Percentiles rank a stretch among this genome's conserved stretches.
Evolutionary conservation across 495 filamentous ascomycete species (phyloP).

Genomic region (Penicillium malachiteum): DNA sequence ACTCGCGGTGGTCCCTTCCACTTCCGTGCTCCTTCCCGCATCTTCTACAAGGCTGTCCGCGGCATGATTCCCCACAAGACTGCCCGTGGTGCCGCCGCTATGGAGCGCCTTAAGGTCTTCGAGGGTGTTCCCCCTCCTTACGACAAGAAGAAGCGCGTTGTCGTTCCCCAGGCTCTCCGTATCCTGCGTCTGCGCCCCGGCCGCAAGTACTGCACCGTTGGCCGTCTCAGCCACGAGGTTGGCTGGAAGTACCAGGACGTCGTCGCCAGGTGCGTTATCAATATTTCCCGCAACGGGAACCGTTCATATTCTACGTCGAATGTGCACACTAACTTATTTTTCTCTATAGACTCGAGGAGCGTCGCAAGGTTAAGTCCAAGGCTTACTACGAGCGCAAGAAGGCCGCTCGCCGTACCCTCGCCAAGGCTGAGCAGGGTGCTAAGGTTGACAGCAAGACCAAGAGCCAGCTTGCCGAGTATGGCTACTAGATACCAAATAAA

Average conservation of each 20-base stretch:
- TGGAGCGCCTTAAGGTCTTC: conserved; percentile 99
- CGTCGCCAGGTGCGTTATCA: conserved; percentile 78
- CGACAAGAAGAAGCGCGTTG: conserved; percentile 99
- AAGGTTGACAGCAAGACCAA: conserved; percentile 75
- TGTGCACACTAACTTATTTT: conserved; percentile 5
- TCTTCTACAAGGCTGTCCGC: conserved; percentile 99
- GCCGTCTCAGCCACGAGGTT: conserved; percentile 95
- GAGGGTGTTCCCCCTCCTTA: conserved; percentile 99
- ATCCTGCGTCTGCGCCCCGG: conserved; percentile 94
- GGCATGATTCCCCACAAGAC: conserved; percentile 99
- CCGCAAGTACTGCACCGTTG: conserved; percentile 99
- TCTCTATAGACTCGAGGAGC: conserved; percentile 84
- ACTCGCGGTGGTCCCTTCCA: conserved; percentile 99
- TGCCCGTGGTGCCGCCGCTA: conserved; percentile 88
- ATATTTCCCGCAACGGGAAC: neutral
- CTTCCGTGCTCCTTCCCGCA: conserved; percentile 96
- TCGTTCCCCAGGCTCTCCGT: conserved; percentile 96
- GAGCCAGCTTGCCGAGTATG: conserved; percentile 67
- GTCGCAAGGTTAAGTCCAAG: conserved; percentile 96
- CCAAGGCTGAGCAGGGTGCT: conserved; percentile 87
- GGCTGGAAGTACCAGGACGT: conserved; percentile 99
- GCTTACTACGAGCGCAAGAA: conserved; percentile 99
- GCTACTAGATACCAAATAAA: conserved; percentile 62
- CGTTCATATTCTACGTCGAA: neutral
- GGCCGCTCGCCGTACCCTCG: conserved; percentile 81